Evolutionary conservation across 768 basidiomycete genomes (phyloP), one percentile per base, ranked within the genome.

Genomic region (Tricholoma hemisulphureum): DNA sequence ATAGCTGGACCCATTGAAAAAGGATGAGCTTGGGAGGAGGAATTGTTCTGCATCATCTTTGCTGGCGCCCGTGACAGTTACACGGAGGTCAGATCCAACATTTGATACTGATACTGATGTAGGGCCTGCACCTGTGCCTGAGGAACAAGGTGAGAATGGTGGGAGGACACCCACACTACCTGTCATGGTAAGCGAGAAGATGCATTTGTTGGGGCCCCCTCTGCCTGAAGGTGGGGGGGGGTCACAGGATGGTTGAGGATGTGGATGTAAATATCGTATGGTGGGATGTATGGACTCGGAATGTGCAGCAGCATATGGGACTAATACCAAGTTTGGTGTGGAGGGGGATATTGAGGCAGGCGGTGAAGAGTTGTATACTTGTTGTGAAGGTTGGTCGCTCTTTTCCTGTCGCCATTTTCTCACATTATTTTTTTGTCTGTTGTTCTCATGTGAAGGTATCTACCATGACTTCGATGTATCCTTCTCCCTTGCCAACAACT

Each of bases 301-400:
- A 49, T 49, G 46, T 49, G 26, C 28, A 28, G 16, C 46, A 18
- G 26, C n/a, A n/a, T 18, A 41, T 35, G 16, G 32, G 31, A 32
- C n/a, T n/a, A 34, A 29, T 58, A 11, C 21, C 28, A 3, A 28
- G 2, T n/a, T 26, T n/a, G n/a, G n/a, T 48, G 16, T 28, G 53
- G 21, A 46, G 45, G 18, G 58, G 20, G 18, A 51, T 54, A 34
- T 62, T 56, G 67, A 59, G 57, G 51, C 63, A 63, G 53, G 52
- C 60, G 13, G 28, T 65, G 34, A 71, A 72, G 59, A 69, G 69
- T 18, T 68, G 63, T 48, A 58, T 73, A 7, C 61, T 73, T 37
- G 58, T 67, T 21, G 53, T 60, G 29, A 73, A 73, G 64, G 72
- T 70, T 43, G 7, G 59, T 57, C 18, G 5, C 24, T 18, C 31